Evolutionary conservation across 176 grass and related monocot species (phyloP), one percentile per base, ranked within the genome.

Genomic region (Musa acuminata): DNA sequence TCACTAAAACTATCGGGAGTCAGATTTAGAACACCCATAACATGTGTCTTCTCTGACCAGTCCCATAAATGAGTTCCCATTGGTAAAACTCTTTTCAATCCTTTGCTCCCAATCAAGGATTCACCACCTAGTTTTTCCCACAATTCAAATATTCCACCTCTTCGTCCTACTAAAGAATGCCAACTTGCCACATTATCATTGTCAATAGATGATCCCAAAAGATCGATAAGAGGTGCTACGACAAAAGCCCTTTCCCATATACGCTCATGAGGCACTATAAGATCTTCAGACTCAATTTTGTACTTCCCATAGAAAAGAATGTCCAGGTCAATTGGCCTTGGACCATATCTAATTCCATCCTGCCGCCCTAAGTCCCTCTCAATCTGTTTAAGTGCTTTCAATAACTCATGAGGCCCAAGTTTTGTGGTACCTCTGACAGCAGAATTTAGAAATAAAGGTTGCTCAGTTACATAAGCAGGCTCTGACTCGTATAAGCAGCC

Each of bases 1-100:
- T 93, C 90, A 50, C 93, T 90, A 85, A 97, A 93, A 77, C 93
- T 97, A 51, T 97, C 90, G 2, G 90, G 90, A 11, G 93, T 90
- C 62, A 97, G 63, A 86, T 97, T 97, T 72, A 97, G 81, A 71
- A 97, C 67, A 14, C 93, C 93, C 93, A 97, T 92, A 52, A 97
- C 14, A 2, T 90, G 83, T 13, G 90, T 93, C 80, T 79, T 88
- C 73, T 90, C 68, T 64, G 77, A 73, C 90, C 83, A 97, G 78
- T 97, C 90, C 75, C 89, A 25, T 26, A 97, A 62, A 51, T 1
- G 16, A 63, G 79, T 74, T 24, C 87, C 80, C 43, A 93, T 66
- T 6, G 90, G 76, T 35, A 96, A 78, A 51, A 97, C 90, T 73
- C 90, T 87, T 80, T 75, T 86, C 59, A 96, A 85, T 58, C 79